Base-by-base conservation (phyloP, 108 stramenopile genomes). In the Skeletonema menzelii region DNA sequence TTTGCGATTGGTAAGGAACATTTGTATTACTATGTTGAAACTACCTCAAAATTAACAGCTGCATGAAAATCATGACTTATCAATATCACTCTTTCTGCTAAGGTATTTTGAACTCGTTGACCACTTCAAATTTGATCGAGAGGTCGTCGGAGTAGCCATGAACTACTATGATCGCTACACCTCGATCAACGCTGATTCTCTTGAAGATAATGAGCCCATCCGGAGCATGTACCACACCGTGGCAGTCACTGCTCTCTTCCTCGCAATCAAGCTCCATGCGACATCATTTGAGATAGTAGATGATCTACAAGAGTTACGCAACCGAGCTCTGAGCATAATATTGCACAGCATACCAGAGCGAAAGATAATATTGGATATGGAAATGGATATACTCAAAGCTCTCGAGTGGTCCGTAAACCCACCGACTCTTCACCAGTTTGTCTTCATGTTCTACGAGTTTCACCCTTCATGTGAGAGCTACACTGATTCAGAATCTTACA, bases 141-240 rank as follows among this genome's bases (percentile, higher is more conserved):
- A 89, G 49, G 86, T 85, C 19, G 88, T 86, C n/a, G 81, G 79
- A 15, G 73, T 87, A 5, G 86, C 88, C 8, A 38, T 85, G n/a
- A 67, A 74, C 55, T 87, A 84, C 57, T 64, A 85, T 27, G 88
- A 89, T 72, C 86, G 88, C 20, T 75, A 70, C 11, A 75, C 82
- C 2, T 73, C 79, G 35, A 37, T 37, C 35, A 37, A 22, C n/a
- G 69, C 31, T 62, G 73, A 28, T 17, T 20, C 57, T 12, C 61
- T 46, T 15, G 65, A 19, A 31, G 69, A 14, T 34, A 8, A 1
- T 56, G 70, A 59, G 13, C 53, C 8, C 37, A 65, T 27, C 15
- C n/a, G 8, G 56, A 70, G 65, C 69, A 79, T 14, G 73, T 62
- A 80, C 63, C 89, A 90, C 49, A 79, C 86, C 7, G 32, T 85